Percentiles rank a stretch among this genome's conserved stretches.
Evolutionary conservation across 495 filamentous ascomycete genomes (phyloP).

Genomic region (Penicillium manginii): DNA sequence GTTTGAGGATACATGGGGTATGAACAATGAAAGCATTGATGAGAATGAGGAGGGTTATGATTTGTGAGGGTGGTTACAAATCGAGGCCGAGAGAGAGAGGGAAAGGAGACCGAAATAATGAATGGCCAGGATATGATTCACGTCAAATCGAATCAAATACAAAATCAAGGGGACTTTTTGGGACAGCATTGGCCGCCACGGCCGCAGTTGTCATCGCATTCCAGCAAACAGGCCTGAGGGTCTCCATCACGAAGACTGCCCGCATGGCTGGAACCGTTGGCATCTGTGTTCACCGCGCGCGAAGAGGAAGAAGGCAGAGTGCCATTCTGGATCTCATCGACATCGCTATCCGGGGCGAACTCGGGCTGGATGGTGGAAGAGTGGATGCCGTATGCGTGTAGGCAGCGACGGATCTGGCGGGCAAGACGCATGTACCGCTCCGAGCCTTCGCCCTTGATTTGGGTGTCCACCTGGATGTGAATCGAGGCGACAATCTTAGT

Average conservation of each 20-base stretch:
- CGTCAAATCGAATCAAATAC: neutral
- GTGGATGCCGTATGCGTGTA: slow-evolving; percentile 95
- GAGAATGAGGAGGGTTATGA: too few species aligned
- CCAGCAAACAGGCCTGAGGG: slow-evolving; percentile 72
- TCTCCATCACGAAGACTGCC: slow-evolving; percentile 56
- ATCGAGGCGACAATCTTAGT: slow-evolving; percentile 89
- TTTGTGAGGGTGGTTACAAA: neutral
- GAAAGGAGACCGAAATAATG: neutral
- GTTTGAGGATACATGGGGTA: neutral
- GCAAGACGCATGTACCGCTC: slow-evolving; percentile 90
- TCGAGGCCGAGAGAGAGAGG: neutral
- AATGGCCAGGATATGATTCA: neutral
- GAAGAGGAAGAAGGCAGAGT: slow-evolving; percentile 33
- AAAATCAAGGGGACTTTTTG: slow-evolving; percentile 36
- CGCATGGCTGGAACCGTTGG: slow-evolving; percentile 44
- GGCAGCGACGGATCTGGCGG: slow-evolving; percentile 74
- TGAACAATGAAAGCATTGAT: neutral
- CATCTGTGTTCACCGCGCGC: slow-evolving; percentile 27
- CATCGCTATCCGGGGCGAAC: slow-evolving; percentile 68
- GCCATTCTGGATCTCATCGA: slow-evolving; percentile 47
- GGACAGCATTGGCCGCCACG: slow-evolving; percentile 74
- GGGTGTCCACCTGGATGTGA: slow-evolving; percentile 84
- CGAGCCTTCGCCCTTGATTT: slow-evolving; percentile 70
- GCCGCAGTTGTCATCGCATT: slow-evolving; percentile 83
- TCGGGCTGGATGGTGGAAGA: slow-evolving; percentile 98